phyloP scores from a whole-genome alignment of 208 protist genomes.

The Leishmania aethiopica region DNA sequence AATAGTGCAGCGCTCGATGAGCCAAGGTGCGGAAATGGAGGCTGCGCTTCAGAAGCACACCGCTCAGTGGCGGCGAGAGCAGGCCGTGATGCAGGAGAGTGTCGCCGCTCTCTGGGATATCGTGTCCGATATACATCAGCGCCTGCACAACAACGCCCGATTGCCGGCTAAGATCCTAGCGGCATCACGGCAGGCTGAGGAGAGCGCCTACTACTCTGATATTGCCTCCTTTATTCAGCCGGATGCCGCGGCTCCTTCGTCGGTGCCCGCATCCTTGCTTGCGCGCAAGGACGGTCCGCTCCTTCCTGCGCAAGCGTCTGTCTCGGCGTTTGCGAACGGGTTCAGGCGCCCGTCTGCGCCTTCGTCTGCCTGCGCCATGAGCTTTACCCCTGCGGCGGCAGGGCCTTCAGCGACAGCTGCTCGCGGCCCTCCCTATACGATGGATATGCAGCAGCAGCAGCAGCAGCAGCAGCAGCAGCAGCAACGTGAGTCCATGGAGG shows the following conservation, averaged over 20 bases:
- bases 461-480: slow-evolving; percentile 1
- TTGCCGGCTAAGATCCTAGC: not conserved
- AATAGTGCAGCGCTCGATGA: slow-evolving; percentile 5
- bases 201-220: slow-evolving; percentile 36
- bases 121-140: slow-evolving; percentile 16
- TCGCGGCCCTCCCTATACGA: not conserved
- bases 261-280: not conserved
- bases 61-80: slow-evolving; percentile 12
- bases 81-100: slow-evolving; percentile 9
- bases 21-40: slow-evolving; percentile 12
- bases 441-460: slow-evolving; percentile 13
- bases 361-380: not conserved
- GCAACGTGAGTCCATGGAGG: slow-evolving; percentile 14
- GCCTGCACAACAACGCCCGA: not conserved
- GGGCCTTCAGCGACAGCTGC: not conserved
- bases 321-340: not conserved
- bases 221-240: slow-evolving; percentile 28
- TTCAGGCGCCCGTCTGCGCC: not conserved
- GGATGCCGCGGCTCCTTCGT: not conserved
- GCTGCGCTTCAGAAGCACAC: slow-evolving; percentile 11
- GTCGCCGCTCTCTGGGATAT: slow-evolving; percentile 15
- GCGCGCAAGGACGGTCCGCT: not conserved
- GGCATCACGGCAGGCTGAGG: not conserved
- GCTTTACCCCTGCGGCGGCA: not conserved
- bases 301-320: not conserved